Conservation (phyloP, 2,329 filamentous ascomycete genomes). For the Lasiodiplodia sp. region DNA sequence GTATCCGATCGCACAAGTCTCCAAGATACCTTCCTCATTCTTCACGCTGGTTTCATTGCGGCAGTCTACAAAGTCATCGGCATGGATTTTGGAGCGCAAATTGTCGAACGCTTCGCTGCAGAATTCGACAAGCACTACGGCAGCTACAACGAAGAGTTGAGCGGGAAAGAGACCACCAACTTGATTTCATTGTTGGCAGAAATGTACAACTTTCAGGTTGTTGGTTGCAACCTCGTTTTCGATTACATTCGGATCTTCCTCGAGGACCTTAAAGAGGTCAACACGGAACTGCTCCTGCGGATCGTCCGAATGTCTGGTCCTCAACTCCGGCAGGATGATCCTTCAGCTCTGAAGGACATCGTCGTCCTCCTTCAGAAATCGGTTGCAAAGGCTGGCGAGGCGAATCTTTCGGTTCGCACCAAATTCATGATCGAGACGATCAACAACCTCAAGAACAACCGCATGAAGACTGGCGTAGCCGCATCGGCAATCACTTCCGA, state of each 20-base stretch:
- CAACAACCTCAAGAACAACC: constrained; percentile 92
- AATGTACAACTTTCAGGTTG: constrained; percentile 89
- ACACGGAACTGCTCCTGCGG: constrained; percentile 86
- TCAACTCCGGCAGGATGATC: constrained; percentile 86
- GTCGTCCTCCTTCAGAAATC: constrained; percentile 78
- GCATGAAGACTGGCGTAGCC: constrained; percentile 75
- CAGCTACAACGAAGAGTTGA: constrained; percentile 44
- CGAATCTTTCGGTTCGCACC: constrained; percentile 81
- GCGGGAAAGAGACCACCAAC: constrained; percentile 73
- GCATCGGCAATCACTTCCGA: constrained; percentile 78
- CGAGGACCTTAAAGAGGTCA: constrained; percentile 76
- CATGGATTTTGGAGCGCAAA: constrained; percentile 85
- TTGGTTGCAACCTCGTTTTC: constrained; percentile 83
- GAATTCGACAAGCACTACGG: constrained; percentile 74
- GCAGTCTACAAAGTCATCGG: constrained; percentile 88
- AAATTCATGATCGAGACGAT: constrained; percentile 99
- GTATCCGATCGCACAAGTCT: constrained; percentile 79
- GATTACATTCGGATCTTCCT: constrained; percentile 87
- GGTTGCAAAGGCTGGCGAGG: constrained; percentile 70
- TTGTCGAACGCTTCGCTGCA: constrained; percentile 79
- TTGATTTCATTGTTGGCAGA: constrained; percentile 83
- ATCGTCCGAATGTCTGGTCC: constrained; percentile 81
- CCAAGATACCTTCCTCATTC: constrained; percentile 87
- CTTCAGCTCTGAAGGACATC: constrained; percentile 87
- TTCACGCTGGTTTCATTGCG: constrained; percentile 88